Evolutionary conservation across 192 early-diverging fungal genomes (phyloP), one percentile per base, ranked within the genome.

Genomic region (Diversispora epigaea): DNA sequence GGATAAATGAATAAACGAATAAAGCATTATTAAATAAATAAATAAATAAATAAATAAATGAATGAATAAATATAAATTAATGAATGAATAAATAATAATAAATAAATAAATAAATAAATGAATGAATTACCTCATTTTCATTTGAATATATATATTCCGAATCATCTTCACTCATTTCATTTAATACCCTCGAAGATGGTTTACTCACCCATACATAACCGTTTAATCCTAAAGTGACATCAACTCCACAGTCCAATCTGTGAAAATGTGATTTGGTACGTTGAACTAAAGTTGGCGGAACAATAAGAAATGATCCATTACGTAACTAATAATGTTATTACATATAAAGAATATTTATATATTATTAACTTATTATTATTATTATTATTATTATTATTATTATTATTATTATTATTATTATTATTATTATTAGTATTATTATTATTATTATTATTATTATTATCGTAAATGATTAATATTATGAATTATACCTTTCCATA

Each of bases 121-220:
- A 32, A 25, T 69, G 3, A 17, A 4, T 40, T 79, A 89, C 93
- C 80, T 96, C 94, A 82, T 99, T 99, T 70, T 90, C 84, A 78
- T 92, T 92, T 25, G 91, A 90, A 78, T 97, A 98, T 12, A 96
- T 86, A 14, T 84, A 88, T 75, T 96, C 94, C 4, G 93, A 84
- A 77, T 93, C 91, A 32, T 32, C 25, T 32, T 32, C 25, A 32
- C 25, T 32, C n/a, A 84, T 84, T 50, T 93, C 92, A 25, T 90
- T 86, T 80, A 81, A 87, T 68, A 44, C 83, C 80, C 74, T 81
- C 50, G 80, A 80, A 39, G 77, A 84, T 43, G 83, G 88, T 77
- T 96, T 96, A 83, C 91, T 87, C 25, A 98, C 91, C 94, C 94
- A 98, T 65, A 99, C 93, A 78, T 95, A 96, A 3, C 98, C 98